Base-by-base conservation (phyloP, 805 yeast genomes). In the Pichia sporocuriosa region DNA sequence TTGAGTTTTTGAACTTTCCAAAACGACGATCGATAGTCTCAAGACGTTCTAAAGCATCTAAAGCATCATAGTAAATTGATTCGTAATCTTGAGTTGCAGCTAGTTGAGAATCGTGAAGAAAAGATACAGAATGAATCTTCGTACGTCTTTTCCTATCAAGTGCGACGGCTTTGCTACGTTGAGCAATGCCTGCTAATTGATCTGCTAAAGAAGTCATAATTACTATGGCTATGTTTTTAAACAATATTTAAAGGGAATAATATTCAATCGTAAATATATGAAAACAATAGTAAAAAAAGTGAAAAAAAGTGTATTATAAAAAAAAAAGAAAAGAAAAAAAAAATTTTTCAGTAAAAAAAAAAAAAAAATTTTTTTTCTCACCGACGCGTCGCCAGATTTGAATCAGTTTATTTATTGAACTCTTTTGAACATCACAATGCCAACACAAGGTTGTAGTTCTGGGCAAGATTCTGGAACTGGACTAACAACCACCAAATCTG, bases 51-150 rank as follows among this genome's bases (percentile, higher is more conserved):
- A 89, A 69, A 0, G 95, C 95, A 43, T 84, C 93, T 6, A 74
- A 54, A 3, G 93, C 82, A 42, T 75, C 75, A 39, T 79, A 74
- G 56, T 72, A 84, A 44, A 93, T 79, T 34, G 81, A 70, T 52
- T 88, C 96, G 55, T 77, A 89, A 60, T 93, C 98, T 66, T 93
- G 97, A 27, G 89, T 75, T n/a, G 94, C 85, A 15, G 98, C 98
- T 46, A 78, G 79, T 53, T 81, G 79, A 9, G 96, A 72, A 32
- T 86, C 94, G 60, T 82, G 89, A 22, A 93, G 73, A 49, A 93
- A 75, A 36, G 98, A 93, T 30, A 86, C 81, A 29, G 95, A 79
- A 58, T 93, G 98, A 44, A 88, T 67, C 61, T 83, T 84, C 48
- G 88, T 85, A 61, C 97, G 73, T 53, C 77, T 72, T 62, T 88